Evolutionary conservation across 2,329 filamentous ascomycete genomes (phyloP).

Genomic region (Pseudopithomyces maydicus): DNA sequence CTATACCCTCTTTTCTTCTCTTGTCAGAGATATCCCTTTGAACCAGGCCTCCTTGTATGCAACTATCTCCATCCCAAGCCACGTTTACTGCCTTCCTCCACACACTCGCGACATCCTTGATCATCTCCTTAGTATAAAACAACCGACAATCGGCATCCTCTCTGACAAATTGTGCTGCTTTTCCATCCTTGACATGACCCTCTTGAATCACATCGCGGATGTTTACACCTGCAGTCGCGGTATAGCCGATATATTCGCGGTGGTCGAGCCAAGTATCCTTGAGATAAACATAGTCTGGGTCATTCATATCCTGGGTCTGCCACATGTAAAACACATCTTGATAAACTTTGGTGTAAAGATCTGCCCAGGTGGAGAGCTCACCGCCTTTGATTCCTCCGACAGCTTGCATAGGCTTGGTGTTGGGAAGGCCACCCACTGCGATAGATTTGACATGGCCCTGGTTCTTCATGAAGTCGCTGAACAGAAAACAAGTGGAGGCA

Average conservation of each 20-base stretch:
- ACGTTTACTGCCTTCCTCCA: constrained; percentile 49
- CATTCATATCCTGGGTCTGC: neutral
- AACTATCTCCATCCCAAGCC: constrained; percentile 18
- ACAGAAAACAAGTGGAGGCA: constrained; percentile 46
- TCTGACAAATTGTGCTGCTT: constrained; percentile 57
- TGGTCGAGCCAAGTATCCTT: constrained; percentile 8
- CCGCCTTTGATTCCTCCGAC: constrained; percentile 18
- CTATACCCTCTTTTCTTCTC: neutral
- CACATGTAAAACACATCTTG: constrained; percentile 4
- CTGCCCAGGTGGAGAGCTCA: constrained; percentile 45
- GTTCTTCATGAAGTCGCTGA: constrained; percentile 46
- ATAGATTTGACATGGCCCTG: constrained; percentile 41
- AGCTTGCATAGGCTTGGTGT: constrained; percentile 38
- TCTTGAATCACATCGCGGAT: constrained; percentile 5
- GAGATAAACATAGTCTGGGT: neutral
- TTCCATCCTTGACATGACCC: constrained; percentile 7
- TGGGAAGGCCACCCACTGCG: constrained; percentile 28
- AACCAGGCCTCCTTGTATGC: constrained; percentile 7
- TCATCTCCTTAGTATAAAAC: constrained; percentile 48
- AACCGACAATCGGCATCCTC: constrained; percentile 64
- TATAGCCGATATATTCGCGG: constrained; percentile 2
- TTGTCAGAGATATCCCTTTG: neutral
- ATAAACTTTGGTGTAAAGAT: constrained; percentile 6
- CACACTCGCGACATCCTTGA: constrained; percentile 52
- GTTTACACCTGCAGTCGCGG: constrained; percentile 9